Evolutionary conservation across 1,284 basidiomycete genomes (phyloP), one percentile per base, ranked within the genome.

Genomic region (Boletus smithii): DNA sequence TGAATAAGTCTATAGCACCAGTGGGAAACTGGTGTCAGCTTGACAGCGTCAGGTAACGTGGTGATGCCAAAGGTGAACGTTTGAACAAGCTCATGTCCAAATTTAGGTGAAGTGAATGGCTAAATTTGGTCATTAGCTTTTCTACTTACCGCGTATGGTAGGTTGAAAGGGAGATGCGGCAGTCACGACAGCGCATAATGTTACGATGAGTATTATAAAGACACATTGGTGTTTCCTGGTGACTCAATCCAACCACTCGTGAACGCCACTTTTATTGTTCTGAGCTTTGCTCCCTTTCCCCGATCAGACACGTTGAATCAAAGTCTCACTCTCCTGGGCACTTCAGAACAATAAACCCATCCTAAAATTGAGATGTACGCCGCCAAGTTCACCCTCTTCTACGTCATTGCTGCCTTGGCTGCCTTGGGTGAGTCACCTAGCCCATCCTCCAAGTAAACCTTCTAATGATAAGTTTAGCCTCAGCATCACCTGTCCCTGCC

Each of bases 211-310:
- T n/a, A n/a, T n/a, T 67, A 63, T 64, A 64, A 67, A 68, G 56
- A 44, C 32, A 29, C 20, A 16, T 43, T 10, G 5, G 24, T 9
- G n/a, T 9, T n/a, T 13, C 17, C 10, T n/a, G 6, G 46, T 55
- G 56, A 60, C 35, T 59, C 58, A 58, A 36, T 23, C 51, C 42
- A 53, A 48, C 41, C 16, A 30, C 42, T 45, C 46, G 39, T 51
- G 48, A 47, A 45, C 27, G 50, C 49, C 50, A 31, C 46, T 58
- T 62, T 66, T 66, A 64, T 68, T 68, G 62, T 68, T 68, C 52
- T 50, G 46, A 36, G 29, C 43, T 42, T 30, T 50, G 17, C 41
- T 44, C 48, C 35, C 46, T 24, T 42, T 44, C 17, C 33, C 6
- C 41, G 24, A 32, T 30, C n/a, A n/a, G n/a, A n/a, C n/a, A n/a